Evolutionary conservation across 1,284 basidiomycete species (phyloP).

Genomic region (Ustilago nuda): DNA sequence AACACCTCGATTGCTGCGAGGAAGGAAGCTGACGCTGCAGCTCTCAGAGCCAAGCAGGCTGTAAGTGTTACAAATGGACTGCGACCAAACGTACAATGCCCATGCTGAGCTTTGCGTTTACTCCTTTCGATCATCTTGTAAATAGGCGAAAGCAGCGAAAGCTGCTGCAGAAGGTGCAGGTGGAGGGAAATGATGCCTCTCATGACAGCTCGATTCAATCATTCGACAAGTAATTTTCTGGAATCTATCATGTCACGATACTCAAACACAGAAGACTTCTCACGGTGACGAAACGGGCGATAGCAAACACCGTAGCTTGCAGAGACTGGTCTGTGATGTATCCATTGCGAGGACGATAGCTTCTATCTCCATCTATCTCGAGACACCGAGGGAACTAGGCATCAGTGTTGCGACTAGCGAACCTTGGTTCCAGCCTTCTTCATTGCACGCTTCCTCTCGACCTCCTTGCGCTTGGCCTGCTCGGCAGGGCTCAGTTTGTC

Average conservation of each 20-base stretch:
- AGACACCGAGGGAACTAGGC: neutral
- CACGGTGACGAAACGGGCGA: neutral
- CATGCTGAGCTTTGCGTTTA: neutral
- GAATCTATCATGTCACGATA: neutral
- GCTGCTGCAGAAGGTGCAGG: slow-evolving; percentile 31
- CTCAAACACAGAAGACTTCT: neutral
- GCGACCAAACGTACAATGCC: too few relatives aligned
- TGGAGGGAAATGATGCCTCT: slow-evolving; percentile 20
- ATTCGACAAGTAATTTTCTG: neutral
- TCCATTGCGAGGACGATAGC: slow-evolving; percentile 5
- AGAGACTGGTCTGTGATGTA: neutral
- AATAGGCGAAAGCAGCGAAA: slow-evolving; percentile 47
- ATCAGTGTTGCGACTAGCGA: slow-evolving; percentile 4
- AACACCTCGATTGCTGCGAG: slow-evolving; percentile 57
- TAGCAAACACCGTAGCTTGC: neutral
- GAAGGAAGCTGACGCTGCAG: slow-evolving; percentile 63
- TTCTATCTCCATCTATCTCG: neutral
- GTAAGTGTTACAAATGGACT: slow-evolving; percentile 33
- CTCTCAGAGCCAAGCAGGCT: slow-evolving; percentile 63
- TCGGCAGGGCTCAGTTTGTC: slow-evolving; percentile 63
- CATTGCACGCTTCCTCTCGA: slow-evolving; percentile 63
- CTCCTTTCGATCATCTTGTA: neutral
- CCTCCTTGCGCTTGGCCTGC: slow-evolving; percentile 65
- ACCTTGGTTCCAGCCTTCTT: slow-evolving; percentile 55
- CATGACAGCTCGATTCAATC: neutral